Evolutionary conservation across 1,284 basidiomycete species (phyloP).

Genomic region (Ganoderma meredithae): DNA sequence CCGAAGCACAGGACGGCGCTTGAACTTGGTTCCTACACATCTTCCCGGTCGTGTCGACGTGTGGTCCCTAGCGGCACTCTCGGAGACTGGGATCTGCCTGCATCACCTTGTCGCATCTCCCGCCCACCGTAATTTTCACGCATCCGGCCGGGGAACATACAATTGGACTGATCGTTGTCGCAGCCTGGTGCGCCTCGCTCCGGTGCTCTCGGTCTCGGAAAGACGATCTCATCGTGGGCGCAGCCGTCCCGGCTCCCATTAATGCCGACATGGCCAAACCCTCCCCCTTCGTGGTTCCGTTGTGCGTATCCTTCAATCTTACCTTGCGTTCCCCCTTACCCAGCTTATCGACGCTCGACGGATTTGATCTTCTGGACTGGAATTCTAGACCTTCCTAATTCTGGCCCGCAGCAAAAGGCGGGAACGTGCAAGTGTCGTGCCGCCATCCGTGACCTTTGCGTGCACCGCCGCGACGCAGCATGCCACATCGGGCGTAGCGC

Average conservation of each 20-base stretch:
- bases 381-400: not conserved
- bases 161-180: slow-evolving; percentile 5
- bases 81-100: not conserved
- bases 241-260: not conserved
- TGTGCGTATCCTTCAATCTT: not conserved
- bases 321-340: not conserved
- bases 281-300: not conserved
- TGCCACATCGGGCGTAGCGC: not conserved
- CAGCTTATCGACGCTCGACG: not conserved
- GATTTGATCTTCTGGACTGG: not conserved
- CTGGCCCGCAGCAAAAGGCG: not conserved
- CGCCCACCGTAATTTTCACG: not conserved
- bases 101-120: not conserved
- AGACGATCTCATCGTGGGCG: not conserved
- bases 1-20: not conserved
- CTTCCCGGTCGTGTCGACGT: not conserved
- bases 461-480: not conserved
- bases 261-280: not conserved
- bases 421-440: slow-evolving; percentile 1
- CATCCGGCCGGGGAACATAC: not conserved
- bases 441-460: not conserved
- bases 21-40: not conserved
- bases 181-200: not conserved
- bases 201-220: not conserved
- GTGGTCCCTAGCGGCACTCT: not conserved